These are phyloP conservation scores for Apophysomyces sp. DNA, from an alignment of 371 early-diverging fungal species.

Conservation along the genomic window DNA sequence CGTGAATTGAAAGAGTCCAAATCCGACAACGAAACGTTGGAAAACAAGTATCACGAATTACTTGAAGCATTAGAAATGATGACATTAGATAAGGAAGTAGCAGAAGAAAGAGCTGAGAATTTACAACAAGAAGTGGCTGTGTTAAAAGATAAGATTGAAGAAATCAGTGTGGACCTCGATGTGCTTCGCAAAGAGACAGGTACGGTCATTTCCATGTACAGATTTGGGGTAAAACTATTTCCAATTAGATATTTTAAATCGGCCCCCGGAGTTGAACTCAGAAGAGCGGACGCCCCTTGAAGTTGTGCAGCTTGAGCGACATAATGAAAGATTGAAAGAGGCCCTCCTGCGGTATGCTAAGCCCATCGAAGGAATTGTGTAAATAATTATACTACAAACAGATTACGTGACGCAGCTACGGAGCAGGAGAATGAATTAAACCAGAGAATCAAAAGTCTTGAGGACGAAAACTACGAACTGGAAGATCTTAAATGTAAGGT, in stretches of 20 bases:
- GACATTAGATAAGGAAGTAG: slow-evolving; percentile 90
- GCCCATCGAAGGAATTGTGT: not conserved
- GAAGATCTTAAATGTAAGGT: slow-evolving; percentile 43
- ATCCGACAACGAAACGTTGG: slow-evolving; percentile 64
- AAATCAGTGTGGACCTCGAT: slow-evolving; percentile 71
- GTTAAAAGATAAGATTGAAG: slow-evolving; percentile 84
- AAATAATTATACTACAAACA: slow-evolving; percentile 13
- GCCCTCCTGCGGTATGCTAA: slow-evolving; percentile 70
- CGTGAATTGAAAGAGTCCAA: slow-evolving; percentile 56
- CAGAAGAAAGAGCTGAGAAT: slow-evolving; percentile 84
- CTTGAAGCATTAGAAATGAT: slow-evolving; percentile 82
- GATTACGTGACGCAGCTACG: slow-evolving; percentile 78
- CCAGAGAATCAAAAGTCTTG: slow-evolving; percentile 62
- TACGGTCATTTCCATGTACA: slow-evolving; percentile 5
- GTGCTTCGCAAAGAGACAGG: slow-evolving; percentile 67
- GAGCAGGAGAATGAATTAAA: slow-evolving; percentile 71
- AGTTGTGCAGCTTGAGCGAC: slow-evolving; percentile 68
- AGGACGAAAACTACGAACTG: slow-evolving; percentile 64
- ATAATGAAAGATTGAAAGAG: slow-evolving; percentile 86
- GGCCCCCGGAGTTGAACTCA: slow-evolving; percentile 27
- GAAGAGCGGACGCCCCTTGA: slow-evolving; percentile 57
- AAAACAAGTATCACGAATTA: slow-evolving; percentile 69
- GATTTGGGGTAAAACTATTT: not conserved
- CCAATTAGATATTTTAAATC: slow-evolving; percentile 34
- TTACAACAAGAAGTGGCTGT: slow-evolving; percentile 71